Evolutionary conservation across 1,284 basidiomycete species (phyloP).

Genomic region (Cryptococcus sp.): DNA sequence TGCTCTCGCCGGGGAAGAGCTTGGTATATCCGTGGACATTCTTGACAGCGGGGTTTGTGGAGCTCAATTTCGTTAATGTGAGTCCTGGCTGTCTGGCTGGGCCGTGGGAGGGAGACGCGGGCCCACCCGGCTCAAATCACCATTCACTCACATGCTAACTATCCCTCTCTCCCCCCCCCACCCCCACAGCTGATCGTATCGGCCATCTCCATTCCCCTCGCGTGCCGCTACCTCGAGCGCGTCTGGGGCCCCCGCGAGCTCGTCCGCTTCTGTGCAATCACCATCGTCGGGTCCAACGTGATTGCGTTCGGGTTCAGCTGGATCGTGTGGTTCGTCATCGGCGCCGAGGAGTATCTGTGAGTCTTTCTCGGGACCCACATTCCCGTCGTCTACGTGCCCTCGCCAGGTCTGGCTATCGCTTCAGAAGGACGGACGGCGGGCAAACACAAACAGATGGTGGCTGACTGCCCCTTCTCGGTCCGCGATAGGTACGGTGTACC

Average conservation of each 20-base stretch:
- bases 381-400: too few species aligned
- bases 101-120: too few species aligned
- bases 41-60: conserved; percentile 79
- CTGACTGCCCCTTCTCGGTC: neutral
- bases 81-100: conserved; percentile 35
- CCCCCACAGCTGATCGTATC: conserved; percentile 66
- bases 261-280: conserved; percentile 76
- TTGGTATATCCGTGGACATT: conserved; percentile 92
- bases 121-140: too few species aligned
- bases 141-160: neutral
- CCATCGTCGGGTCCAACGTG: conserved; percentile 76
- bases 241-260: conserved; percentile 88
- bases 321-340: conserved; percentile 44
- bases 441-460: too few species aligned
- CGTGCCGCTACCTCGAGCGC: conserved; percentile 84
- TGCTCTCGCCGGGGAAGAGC: conserved; percentile 76
- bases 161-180: too few species aligned
- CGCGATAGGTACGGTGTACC: conserved; percentile 70
- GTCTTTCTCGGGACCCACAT: conserved; percentile 42
- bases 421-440: neutral
- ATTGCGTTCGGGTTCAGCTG: conserved; percentile 67
- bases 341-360: conserved; percentile 55
- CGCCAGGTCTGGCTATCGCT: neutral
- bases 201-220: conserved; percentile 72
- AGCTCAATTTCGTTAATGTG: conserved; percentile 79